Conservation (phyloP, 176 grass and related monocot species). For the Zea mays region DNA sequence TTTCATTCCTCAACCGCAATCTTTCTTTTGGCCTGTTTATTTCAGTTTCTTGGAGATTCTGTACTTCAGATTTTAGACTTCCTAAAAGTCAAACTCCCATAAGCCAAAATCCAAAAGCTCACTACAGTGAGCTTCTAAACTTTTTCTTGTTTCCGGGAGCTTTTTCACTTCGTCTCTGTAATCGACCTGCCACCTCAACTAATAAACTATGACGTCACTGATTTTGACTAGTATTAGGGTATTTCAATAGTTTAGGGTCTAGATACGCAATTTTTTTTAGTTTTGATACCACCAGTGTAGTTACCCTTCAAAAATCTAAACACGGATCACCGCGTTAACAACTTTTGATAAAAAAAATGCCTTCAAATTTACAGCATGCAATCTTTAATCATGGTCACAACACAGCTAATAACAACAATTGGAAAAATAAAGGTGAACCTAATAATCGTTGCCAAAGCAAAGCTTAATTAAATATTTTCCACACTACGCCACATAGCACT, state of each 20-base stretch:
- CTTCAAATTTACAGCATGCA: constrained; percentile 13
- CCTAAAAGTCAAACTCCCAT: too few species aligned
- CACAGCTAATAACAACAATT: neutral
- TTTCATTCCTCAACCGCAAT: too few species aligned
- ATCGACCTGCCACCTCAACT: too few species aligned
- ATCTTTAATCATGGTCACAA: neutral
- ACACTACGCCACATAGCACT: constrained; percentile 27
- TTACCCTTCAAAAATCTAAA: neutral
- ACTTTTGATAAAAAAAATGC: neutral
- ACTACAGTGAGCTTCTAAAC: too few species aligned
- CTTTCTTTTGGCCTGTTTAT: too few species aligned
- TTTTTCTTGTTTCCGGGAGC: too few species aligned
- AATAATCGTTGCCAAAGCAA: constrained; percentile 20
- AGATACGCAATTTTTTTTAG: neutral
- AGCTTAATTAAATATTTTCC: neutral
- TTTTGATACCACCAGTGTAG: neutral
- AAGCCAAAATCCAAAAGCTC: too few species aligned
- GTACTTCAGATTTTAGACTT: too few species aligned
- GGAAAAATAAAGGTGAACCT: constrained; percentile 10
- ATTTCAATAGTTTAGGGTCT: neutral
- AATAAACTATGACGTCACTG: neutral
- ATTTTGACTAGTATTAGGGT: neutral
- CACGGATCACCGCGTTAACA: neutral
- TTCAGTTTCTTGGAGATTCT: too few species aligned
- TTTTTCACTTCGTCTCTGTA: too few species aligned